Evolutionary conservation across 805 yeast genomes (phyloP).

Genomic region (Ogataea sp.): DNA sequence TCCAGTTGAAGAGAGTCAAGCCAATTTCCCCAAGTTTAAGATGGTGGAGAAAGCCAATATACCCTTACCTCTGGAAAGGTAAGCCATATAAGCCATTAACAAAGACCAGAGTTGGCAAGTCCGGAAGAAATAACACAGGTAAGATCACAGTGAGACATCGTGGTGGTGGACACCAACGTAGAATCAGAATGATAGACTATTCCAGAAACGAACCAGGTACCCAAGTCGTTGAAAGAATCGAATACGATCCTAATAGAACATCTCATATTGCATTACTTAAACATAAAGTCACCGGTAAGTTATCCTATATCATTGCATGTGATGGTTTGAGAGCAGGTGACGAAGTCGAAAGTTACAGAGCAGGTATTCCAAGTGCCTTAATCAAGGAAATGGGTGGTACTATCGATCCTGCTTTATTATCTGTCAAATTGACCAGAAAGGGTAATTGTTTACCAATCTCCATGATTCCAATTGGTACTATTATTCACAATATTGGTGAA

Average conservation of each 20-base stretch:
- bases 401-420: slow-evolving; percentile 83
- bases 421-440: slow-evolving; percentile 79
- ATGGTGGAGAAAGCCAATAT: slow-evolving; percentile 83
- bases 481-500: slow-evolving; percentile 82
- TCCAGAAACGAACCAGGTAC: slow-evolving; percentile 58
- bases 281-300: slow-evolving; percentile 50
- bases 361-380: slow-evolving; percentile 75
- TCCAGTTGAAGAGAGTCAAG: slow-evolving; percentile 64
- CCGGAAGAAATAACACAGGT: slow-evolving; percentile 90
- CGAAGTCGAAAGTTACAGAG: slow-evolving; percentile 77
- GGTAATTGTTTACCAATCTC: slow-evolving; percentile 92
- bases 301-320: slow-evolving; percentile 81
- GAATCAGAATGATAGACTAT: slow-evolving; percentile 78
- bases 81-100: slow-evolving; percentile 74
- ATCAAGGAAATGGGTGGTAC: slow-evolving; percentile 83
- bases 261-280: slow-evolving; percentile 85
- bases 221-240: slow-evolving; percentile 79
- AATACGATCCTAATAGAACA: slow-evolving; percentile 91
- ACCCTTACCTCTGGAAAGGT: slow-evolving; percentile 82
- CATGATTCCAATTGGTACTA: slow-evolving; percentile 92
- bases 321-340: slow-evolving; percentile 94
- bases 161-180: slow-evolving; percentile 94
- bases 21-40: slow-evolving; percentile 83
- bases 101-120: slow-evolving; percentile 55
- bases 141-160: slow-evolving; percentile 86